Percentiles rank a stretch among this genome's conserved stretches.
Evolutionary conservation across 495 filamentous ascomycete species (phyloP).

Genomic region (Penicillium egyptiacum): DNA sequence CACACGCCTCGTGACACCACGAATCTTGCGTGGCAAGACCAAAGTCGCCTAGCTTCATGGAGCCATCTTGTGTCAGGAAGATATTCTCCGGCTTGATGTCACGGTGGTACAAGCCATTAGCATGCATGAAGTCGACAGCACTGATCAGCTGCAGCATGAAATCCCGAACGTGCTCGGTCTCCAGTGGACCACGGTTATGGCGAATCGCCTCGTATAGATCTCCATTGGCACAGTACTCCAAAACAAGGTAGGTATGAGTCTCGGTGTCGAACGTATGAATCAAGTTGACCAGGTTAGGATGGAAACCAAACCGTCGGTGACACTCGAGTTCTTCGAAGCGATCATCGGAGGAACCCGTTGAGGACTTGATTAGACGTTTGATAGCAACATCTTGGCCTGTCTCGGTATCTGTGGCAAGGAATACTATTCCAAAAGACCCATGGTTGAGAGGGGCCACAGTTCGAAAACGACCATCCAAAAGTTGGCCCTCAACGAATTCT

Average conservation of each 20-base stretch:
- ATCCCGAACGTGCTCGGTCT: conserved; percentile 93
- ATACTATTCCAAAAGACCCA: conserved; percentile 98
- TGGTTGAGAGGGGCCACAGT: conserved; percentile 94
- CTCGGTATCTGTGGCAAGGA: conserved; percentile 75
- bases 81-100: conserved; percentile 99
- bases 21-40: conserved; percentile 82
- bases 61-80: conserved; percentile 80
- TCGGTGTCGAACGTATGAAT: conserved; percentile 90
- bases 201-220: conserved; percentile 98
- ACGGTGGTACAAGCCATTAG: conserved; percentile 88
- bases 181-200: conserved; percentile 76
- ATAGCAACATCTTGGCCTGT: conserved; percentile 82
- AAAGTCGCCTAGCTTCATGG: conserved; percentile 96
- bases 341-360: conserved; percentile 64
- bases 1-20: conserved; percentile 87
- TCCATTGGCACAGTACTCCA: conserved; percentile 95
- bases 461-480: conserved; percentile 83
- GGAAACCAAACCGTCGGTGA: conserved; percentile 72
- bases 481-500: conserved; percentile 67
- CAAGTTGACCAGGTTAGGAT: conserved; percentile 93
- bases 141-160: conserved; percentile 95
- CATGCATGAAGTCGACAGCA: conserved; percentile 87
- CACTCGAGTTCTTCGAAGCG: conserved; percentile 83
- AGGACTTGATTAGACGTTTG: conserved; percentile 85
- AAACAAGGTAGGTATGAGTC: conserved; percentile 83